Evolutionary conservation across 2,329 filamentous ascomycete genomes (phyloP), one percentile per base, ranked within the genome.

Genomic region (Pseudogymnoascus sp.): DNA sequence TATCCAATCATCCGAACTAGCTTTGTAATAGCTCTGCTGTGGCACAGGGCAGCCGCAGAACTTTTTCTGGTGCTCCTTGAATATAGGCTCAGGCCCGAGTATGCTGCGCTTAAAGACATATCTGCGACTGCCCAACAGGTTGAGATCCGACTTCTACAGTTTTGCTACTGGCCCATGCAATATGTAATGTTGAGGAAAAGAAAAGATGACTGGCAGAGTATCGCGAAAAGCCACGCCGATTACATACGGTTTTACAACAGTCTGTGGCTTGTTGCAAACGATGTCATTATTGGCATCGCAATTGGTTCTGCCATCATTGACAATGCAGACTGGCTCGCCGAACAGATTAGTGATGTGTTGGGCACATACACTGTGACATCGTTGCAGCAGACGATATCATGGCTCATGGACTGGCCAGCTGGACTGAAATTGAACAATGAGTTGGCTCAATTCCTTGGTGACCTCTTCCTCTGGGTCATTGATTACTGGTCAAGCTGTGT

Each of bases 241-340:
- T 99, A 99, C 74, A 99, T 99, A 68, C 89, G 95, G 14, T 99
- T 99, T 76, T 99, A 97, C 78, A 99, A 99, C 75, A 97, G 92
- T 71, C 80, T 99, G 4, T 99, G 95, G 95, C 88, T 99, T 7
- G 95, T 99, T 21, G 93, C 93, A 31, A 99, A 99, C 77, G 95
- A 99, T 77, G 89, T 99, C 55, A 99, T 99, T 67, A 97, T 99
- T 64, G 96, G 95, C 25, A 97, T 99, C 68, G 95, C 95, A 1
- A 78, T 99, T 6, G 96, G 95, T 0, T 96, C 92, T 0, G 99
- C 96, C 74, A 96, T 99, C 65, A 93, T 97, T 65, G 95, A 99
- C 73, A 97, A 99, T 70, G 88, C 91, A 1, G 83, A 86, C 62
- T 91, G 89, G 81, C 91, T 96, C 1, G 92, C 92, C 1, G 82